Evolutionary conservation across 2,329 filamentous ascomycete species (phyloP), one percentile per base, ranked within the genome.

Genomic region (Karstenula rhodostoma): DNA sequence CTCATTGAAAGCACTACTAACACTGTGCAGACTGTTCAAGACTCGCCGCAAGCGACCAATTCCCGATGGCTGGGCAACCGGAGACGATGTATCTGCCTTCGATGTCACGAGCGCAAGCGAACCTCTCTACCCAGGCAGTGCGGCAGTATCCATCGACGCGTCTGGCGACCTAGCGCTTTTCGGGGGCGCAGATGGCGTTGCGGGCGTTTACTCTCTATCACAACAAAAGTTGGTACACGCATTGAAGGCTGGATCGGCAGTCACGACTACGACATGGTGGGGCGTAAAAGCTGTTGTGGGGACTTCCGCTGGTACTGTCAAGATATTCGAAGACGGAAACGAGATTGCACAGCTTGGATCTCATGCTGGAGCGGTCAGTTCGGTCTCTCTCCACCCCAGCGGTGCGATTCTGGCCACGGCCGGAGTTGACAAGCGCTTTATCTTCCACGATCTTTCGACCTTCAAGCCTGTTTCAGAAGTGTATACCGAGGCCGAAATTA

Each of bases 381-480:
- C 87, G 5, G 79, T 99, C 59, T 88, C 92, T 37, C 75, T 94
- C 8, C 95, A 99, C 76, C 93, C 95, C 1, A 90, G 91, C 66
- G 91, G 90, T 42, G 87, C 90, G 56, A 87, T 99, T 58, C 77
- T 97, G 49, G 94, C 92, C 2, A 97, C 94, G 0, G 91, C 95
- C 35, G 94, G 94, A 51, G 86, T 88, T 1, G 95, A 99, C 77
- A 97, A 97, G 86, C 94, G 91, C 77, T 93, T 96, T 73, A 87
- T 94, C 1, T 87, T 98, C 63, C 97, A 98, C 78, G 93, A 98
- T 67, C 78, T 97, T 42, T 78, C 84, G 22, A 84, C 83, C 4
- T 83, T 88, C 73, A 86, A 88, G 71, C 86, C 89, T 27, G 87
- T 94, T 49, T 90, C 89, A 57, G 92, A 94, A 67, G 87, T 94